A percentile compares a stretch with the other conserved stretches of the same genome.
Conservation (phyloP, 108 stramenopile genomes). For the Cyclotella choctawhatcheeana region DNA sequence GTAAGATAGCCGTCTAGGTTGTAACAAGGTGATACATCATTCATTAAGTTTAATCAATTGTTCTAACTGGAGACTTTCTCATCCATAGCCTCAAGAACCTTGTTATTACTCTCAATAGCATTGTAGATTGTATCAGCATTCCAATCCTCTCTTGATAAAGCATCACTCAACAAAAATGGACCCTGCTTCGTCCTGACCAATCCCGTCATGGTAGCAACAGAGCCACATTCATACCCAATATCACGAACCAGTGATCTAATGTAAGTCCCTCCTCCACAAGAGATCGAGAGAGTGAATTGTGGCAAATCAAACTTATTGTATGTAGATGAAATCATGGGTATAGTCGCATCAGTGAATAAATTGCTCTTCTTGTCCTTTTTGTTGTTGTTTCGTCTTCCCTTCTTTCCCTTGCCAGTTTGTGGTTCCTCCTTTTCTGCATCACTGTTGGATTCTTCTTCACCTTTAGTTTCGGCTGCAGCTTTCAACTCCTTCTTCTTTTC, state of each 20-base stretch:
- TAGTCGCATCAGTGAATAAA: conserved; percentile 28
- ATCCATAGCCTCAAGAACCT: conserved; percentile 1
- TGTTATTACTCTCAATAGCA: conserved; percentile 18
- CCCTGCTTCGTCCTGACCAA: conserved; percentile 90
- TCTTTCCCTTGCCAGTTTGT: conserved; percentile 14
- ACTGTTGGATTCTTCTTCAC: not conserved
- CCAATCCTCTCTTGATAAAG: conserved; percentile 60
- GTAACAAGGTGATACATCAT: too few relatives aligned
- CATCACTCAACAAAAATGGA: conserved; percentile 70
- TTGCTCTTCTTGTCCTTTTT: conserved; percentile 18
- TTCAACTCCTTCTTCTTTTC: conserved; percentile 13
- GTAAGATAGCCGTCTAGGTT: not conserved
- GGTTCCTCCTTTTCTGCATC: conserved; percentile 4
- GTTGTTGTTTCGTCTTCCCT: conserved; percentile 11
- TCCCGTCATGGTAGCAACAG: conserved; percentile 86
- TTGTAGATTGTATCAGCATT: conserved; percentile 66
- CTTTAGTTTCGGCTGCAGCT: conserved; percentile 16
- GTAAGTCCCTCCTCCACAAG: conserved; percentile 93
- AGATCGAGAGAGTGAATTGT: conserved; percentile 71
- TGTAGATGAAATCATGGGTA: conserved; percentile 18
- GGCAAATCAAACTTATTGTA: conserved; percentile 49
- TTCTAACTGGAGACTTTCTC: not conserved
- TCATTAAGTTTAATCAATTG: too few relatives aligned
- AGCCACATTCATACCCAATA: conserved; percentile 72
- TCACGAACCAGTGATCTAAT: conserved; percentile 89